Evolutionary conservation across 2,329 filamentous ascomycete species (phyloP), one percentile per base, ranked within the genome.

Genomic region (Neonectria coccinea): DNA sequence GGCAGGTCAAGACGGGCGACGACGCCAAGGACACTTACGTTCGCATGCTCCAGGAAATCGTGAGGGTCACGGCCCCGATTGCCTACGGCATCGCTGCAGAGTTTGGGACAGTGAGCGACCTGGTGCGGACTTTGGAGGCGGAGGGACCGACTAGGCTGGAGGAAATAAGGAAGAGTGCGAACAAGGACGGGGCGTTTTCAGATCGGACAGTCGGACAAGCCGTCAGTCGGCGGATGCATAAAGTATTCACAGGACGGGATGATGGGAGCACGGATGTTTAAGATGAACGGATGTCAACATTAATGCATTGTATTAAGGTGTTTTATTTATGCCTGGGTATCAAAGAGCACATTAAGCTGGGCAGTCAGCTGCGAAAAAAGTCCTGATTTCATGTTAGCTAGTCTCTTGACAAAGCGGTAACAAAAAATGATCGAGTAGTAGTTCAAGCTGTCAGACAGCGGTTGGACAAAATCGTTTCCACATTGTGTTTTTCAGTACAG

Each of bases 401-500:
- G 53, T 54, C 53, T 59, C 63, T 60, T 77, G 78, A 69, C 48
- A 60, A 72, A 53, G 70, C 8, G 54, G 71, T 4, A 58, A 68
- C 59, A 48, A 56, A 20, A 36, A 48, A 10, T 57, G 58, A 52
- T 22, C 22, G 16, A 29, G 27, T 11, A 11, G 16, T 10, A 6
- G n/a, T 20, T 31, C 67, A 75, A 75, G 73, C 71, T 75, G 71
- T 92, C 90, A 92, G 90, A 92, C 89, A 93, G 91, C 90, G 91
- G 90, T 93, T 93, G 91, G 88, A 89, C 88, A 88, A 89, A 88
- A 81, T 81, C 83, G 77, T 83, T 85, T 92, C 90, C 85, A 91
- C 90, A 92, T 84, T 70, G 41, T 73, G 74, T 74, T 76, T 80
- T 91, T 93, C 89, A 85, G 91, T 91, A 91, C 91, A 93, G 91